phyloP scores from a whole-genome alignment of 352 stramenopile species.

The Phytophthora agathidicida region DNA sequence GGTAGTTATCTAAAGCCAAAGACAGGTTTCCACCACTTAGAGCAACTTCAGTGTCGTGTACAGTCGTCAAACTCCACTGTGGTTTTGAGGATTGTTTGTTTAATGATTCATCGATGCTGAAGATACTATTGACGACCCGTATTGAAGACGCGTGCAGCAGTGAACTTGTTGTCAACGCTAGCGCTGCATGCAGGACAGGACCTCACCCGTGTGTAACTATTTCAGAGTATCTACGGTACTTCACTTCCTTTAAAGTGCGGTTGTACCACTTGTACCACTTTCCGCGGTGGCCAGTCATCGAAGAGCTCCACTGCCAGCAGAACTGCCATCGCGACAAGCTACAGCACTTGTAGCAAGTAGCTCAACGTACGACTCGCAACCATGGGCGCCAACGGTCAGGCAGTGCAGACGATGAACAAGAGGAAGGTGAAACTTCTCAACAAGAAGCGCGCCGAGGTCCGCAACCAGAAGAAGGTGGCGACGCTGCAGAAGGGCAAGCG shows the following conservation, averaged over 20 bases:
- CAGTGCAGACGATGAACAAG: conserved; percentile 84
- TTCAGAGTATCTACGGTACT: conserved; percentile 11
- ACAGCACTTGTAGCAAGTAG: conserved; percentile 5
- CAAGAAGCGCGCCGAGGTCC: conserved; percentile 80
- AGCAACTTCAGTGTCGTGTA: conserved; percentile 3
- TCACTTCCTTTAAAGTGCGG: conserved; percentile 14
- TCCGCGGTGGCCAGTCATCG: conserved; percentile 29
- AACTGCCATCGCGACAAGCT: no score
- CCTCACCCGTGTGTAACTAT: no score
- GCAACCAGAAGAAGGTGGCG: conserved; percentile 86
- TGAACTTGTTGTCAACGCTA: neutral
- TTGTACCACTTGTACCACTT: conserved; percentile 44
- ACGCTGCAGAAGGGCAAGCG: conserved; percentile 58
- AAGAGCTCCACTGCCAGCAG: conserved; percentile 17
- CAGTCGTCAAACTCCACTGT: neutral
- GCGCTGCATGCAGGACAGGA: no score
- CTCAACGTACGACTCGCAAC: neutral
- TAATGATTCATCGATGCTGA: no score
- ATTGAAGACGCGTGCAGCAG: neutral
- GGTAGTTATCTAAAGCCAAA: conserved; percentile 27
- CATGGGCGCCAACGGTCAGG: conserved; percentile 64
- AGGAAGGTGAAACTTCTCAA: conserved; percentile 88
- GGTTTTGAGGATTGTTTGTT: neutral
- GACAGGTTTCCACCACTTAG: conserved; percentile 13
- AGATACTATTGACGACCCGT: neutral